Conservation (phyloP, 371 early-diverging fungal species). For the Haplosporangium sp. region DNA sequence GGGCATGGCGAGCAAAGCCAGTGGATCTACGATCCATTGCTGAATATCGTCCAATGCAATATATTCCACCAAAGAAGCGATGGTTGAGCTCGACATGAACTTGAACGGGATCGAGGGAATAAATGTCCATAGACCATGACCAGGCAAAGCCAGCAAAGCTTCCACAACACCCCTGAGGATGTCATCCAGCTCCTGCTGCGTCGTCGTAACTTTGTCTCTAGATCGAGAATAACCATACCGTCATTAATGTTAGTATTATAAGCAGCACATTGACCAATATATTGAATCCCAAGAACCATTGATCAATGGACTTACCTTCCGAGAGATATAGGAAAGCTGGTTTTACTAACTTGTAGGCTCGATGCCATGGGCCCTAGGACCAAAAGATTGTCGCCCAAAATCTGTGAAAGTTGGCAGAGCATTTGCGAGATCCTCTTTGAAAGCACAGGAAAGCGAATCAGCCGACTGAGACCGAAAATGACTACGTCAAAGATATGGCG, state of each 20-base stretch:
- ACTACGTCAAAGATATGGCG: slow-evolving; percentile 32
- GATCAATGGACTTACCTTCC: slow-evolving; percentile 19
- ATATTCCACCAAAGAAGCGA: slow-evolving; percentile 53
- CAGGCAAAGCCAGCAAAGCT: slow-evolving; percentile 45
- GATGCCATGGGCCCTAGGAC: slow-evolving; percentile 39
- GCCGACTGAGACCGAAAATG: slow-evolving; percentile 21
- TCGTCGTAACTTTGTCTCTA: slow-evolving; percentile 14
- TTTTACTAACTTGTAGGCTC: neutral
- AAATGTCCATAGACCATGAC: slow-evolving; percentile 59
- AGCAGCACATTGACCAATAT: neutral
- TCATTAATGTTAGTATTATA: neutral
- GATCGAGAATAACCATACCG: too few species aligned
- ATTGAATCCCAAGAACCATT: neutral
- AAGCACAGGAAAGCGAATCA: slow-evolving; percentile 18
- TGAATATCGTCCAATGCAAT: slow-evolving; percentile 36
- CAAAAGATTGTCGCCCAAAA: slow-evolving; percentile 40
- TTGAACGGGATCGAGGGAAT: slow-evolving; percentile 64
- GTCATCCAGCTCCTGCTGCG: slow-evolving; percentile 26
- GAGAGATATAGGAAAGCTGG: slow-evolving; percentile 10
- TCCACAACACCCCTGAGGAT: slow-evolving; percentile 22
- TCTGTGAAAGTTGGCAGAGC: slow-evolving; percentile 56
- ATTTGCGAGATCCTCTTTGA: slow-evolving; percentile 60
- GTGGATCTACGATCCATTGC: slow-evolving; percentile 17
- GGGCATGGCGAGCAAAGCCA: slow-evolving; percentile 17
- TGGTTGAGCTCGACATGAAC: slow-evolving; percentile 54